A percentile compares a stretch with the other conserved stretches of the same genome.
These are phyloP conservation scores for Boehmeria nivea DNA, from an alignment of 306 rosid species.

Conservation along the genomic window DNA sequence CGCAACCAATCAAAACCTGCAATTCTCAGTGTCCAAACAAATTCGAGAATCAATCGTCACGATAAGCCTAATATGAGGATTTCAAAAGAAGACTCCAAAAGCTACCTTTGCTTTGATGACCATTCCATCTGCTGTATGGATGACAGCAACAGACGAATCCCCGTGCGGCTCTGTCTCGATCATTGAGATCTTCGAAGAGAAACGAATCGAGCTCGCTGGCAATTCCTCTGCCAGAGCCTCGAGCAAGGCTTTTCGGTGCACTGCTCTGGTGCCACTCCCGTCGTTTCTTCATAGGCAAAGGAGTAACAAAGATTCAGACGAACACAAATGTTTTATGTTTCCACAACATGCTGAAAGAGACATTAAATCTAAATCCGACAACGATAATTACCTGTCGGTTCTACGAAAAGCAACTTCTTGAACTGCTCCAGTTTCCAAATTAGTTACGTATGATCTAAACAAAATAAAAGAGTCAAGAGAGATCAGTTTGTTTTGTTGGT, in stretches of 20 bases:
- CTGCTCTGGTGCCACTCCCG: not conserved
- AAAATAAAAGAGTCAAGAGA: no score
- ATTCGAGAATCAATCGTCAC: not conserved
- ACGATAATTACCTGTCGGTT: not conserved
- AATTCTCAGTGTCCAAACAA: not conserved
- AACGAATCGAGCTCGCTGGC: constrained; percentile 13
- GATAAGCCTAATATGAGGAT: no score
- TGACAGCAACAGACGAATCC: constrained; percentile 13
- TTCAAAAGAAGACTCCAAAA: not conserved
- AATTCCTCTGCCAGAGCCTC: constrained; percentile 23
- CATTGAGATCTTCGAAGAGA: constrained; percentile 11
- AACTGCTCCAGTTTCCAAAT: not conserved
- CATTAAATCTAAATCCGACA: not conserved
- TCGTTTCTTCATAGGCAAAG: not conserved
- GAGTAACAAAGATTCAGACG: no score
- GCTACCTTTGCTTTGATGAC: constrained; percentile 22
- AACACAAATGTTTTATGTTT: no score
- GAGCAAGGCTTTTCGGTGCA: constrained; percentile 20
- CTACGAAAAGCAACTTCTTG: not conserved
- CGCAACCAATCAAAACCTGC: constrained; percentile 21
- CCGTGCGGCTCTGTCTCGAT: not conserved
- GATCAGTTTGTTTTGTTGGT: no score
- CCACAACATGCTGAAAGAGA: not conserved
- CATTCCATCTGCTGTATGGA: constrained; percentile 20
- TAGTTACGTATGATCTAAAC: not conserved